Evolutionary conservation across 805 yeast species (phyloP).

Genomic region (Kodamaea leandrae): DNA sequence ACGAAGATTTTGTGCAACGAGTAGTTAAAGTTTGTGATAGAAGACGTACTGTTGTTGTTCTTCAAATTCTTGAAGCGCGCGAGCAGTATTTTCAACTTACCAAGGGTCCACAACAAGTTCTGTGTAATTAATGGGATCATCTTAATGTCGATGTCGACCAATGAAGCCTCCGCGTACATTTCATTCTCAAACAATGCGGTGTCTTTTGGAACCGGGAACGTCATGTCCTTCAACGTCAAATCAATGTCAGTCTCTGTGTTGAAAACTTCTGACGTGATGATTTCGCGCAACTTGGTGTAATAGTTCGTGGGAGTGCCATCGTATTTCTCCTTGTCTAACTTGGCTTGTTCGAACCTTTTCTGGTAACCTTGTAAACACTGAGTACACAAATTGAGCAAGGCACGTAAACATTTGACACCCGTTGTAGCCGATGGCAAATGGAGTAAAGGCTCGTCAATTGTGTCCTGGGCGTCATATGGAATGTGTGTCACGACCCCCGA

Average conservation of each 20-base stretch:
- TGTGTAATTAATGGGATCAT: conserved; percentile 26
- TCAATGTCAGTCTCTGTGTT: conserved; percentile 23
- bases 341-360: conserved; percentile 31
- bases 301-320: conserved; percentile 9
- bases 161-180: conserved; percentile 20
- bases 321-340: conserved; percentile 19
- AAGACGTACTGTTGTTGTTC: conserved; percentile 9
- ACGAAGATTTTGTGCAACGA: conserved; percentile 49
- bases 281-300: conserved; percentile 18
- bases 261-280: conserved; percentile 21
- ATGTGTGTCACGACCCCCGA: conserved; percentile 36
- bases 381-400: conserved; percentile 26
- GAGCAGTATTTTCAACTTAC: conserved; percentile 20
- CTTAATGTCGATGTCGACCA: conserved; percentile 41
- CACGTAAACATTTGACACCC: conserved; percentile 27
- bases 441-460: conserved; percentile 28
- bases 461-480: conserved; percentile 41
- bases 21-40: conserved; percentile 34
- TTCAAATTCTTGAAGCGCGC: conserved; percentile 21
- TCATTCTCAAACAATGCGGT: conserved; percentile 15
- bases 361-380: conserved; percentile 37
- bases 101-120: conserved; percentile 27
- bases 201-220: conserved; percentile 18
- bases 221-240: conserved; percentile 20
- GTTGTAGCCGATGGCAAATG: conserved; percentile 26